phyloP scores from a whole-genome alignment of 2,329 filamentous ascomycete species.

The Paracamarosporium sp. region DNA sequence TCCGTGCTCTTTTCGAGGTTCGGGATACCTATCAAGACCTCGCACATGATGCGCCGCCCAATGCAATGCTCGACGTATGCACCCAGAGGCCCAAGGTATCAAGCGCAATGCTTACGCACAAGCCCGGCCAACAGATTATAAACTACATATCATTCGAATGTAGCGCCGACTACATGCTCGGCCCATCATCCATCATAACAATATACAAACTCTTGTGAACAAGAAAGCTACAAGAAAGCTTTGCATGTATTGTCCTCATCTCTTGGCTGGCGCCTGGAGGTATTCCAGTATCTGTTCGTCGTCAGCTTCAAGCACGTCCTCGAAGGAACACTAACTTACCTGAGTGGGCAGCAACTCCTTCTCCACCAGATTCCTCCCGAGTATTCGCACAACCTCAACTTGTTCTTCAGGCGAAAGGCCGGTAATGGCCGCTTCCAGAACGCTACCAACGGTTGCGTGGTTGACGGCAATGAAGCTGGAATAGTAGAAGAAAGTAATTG shows the following conservation, averaged over 20 bases:
- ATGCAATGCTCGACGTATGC: background rate
- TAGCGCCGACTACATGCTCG: background rate
- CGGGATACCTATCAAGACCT: background rate
- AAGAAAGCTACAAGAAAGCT: background rate
- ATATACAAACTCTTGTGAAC: background rate
- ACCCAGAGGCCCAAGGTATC: background rate
- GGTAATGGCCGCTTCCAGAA: constrained; percentile 90
- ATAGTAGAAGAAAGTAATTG: constrained; percentile 98
- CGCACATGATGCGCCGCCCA: background rate
- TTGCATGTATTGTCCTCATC: background rate
- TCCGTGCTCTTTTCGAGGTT: too few relatives aligned
- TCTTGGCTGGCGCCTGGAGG: background rate
- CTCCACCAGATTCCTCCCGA: constrained; percentile 70
- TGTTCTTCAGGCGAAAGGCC: constrained; percentile 89
- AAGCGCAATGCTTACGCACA: background rate
- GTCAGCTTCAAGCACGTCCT: background rate
- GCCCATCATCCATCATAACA: background rate
- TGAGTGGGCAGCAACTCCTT: constrained; percentile 64
- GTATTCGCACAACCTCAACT: constrained; percentile 73
- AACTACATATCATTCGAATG: constrained; percentile 4
- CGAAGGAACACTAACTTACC: constrained; percentile 44
- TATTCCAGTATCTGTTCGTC: background rate
- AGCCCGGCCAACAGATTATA: constrained; percentile 1
- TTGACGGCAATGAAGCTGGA: constrained; percentile 94
- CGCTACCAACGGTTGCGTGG: constrained; percentile 81